Conservation (phyloP, 169 alveolate genomes). For the Theileria annulata region DNA sequence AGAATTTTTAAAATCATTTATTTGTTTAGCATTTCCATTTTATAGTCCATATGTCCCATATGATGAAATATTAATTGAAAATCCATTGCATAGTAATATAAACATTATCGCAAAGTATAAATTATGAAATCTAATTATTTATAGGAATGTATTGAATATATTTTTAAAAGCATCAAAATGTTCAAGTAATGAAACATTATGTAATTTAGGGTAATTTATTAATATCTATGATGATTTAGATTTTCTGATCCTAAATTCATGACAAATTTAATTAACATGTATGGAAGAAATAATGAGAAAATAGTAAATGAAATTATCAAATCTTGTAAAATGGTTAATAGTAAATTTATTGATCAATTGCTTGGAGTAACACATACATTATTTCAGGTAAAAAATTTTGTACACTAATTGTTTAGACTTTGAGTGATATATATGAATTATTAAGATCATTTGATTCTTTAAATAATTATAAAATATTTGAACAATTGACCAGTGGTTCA, state of each 20-base stretch:
- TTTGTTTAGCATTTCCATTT: constrained; percentile 51
- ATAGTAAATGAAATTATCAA: not conserved
- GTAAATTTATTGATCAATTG: constrained; percentile 21
- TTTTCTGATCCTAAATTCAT: constrained; percentile 33
- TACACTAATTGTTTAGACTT: not conserved
- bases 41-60: constrained; percentile 46
- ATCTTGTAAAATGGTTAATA: constrained; percentile 11
- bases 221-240: not conserved
- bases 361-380: constrained; percentile 3
- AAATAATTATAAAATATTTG: not conserved
- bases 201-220: constrained; percentile 29
- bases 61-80: constrained; percentile 16
- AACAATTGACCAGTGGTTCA: not conserved
- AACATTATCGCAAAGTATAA: constrained; percentile 34
- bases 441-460: not conserved
- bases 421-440: not conserved
- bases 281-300: constrained; percentile 51
- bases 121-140: not conserved
- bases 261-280: constrained; percentile 38
- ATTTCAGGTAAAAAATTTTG: constrained; percentile 21
- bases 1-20: constrained; percentile 28
- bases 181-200: constrained; percentile 13
- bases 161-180: constrained; percentile 17
- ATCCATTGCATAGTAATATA: constrained; percentile 9
- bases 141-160: constrained; percentile 34